phyloP scores from a whole-genome alignment of 352 stramenopile genomes.

The Globisporangium cederbergense region DNA sequence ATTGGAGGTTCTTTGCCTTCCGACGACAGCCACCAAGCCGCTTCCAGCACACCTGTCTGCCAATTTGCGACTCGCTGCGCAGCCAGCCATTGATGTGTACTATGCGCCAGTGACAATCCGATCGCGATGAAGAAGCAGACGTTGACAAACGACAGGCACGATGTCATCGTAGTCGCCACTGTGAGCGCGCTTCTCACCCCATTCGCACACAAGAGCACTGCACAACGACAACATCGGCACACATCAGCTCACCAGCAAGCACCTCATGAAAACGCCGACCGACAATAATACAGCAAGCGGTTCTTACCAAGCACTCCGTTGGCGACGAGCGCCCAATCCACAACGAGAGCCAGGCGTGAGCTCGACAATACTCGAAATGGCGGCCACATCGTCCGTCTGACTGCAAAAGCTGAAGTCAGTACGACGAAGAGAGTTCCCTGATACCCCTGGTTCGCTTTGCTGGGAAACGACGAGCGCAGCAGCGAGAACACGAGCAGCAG shows the following conservation, averaged over 20 bases:
- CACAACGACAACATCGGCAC: background rate
- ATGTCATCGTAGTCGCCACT: conserved; percentile 49
- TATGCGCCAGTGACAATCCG: conserved; percentile 18
- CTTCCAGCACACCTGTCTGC: background rate
- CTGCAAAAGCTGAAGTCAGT: conserved; percentile 22
- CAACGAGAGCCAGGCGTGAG: conserved; percentile 27
- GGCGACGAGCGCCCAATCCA: conserved; percentile 38
- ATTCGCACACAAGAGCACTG: conserved; percentile 55
- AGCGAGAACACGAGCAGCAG: conserved; percentile 53
- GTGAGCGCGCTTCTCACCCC: conserved; percentile 58
- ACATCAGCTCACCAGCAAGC: background rate
- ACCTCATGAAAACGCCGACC: background rate
- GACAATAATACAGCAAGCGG: background rate
- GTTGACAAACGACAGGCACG: conserved; percentile 51
- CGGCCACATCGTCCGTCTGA: conserved; percentile 20
- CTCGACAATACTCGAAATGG: conserved; percentile 39
- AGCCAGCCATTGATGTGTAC: conserved; percentile 5
- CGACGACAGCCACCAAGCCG: conserved; percentile 20
- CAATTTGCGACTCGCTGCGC: background rate
- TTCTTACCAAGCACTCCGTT: conserved; percentile 52
- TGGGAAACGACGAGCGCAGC: conserved; percentile 38
- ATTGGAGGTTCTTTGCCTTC: conserved; percentile 20
- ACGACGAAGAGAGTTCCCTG: conserved; percentile 50
- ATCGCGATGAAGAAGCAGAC: conserved; percentile 22
- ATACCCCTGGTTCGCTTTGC: conserved; percentile 34